Base-by-base conservation (phyloP, 805 yeast species). In the Candida taoyuanica region DNA sequence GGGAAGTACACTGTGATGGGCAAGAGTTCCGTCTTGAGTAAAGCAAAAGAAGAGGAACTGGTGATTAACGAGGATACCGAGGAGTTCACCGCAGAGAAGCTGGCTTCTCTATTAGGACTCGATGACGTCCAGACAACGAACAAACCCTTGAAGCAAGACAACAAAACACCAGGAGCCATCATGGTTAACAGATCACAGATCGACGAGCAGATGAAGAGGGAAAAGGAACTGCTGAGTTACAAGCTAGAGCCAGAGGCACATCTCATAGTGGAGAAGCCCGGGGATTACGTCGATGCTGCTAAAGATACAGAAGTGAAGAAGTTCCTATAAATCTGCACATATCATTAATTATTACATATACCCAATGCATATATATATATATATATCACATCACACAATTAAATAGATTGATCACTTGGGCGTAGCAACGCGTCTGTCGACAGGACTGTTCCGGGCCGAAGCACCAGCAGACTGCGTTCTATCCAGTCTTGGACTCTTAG, bases 261-360 rank as follows among this genome's bases (percentile, higher is more conserved):
- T 41, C 42, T 63, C 5, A 58, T 67, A 12, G 65, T 65, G 14
- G 66, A 63, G 25, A 55, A 42, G 3, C 68, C 71, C 2, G 72
- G 72, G 13, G 69, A 64, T 13, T 53, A 63, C 20, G 56, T 53
- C 8, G 60, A 55, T 7, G 62, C 64, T 5, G 71, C 71, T 3
- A 59, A 57, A 35, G 62, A 56, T n/a, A 63, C 63, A 6, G 54
- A 54, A 30, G 56, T 67, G 2, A 46, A 58, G 9, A 63, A 57
- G 42, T 68, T 68, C 40, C 47, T 68, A 35, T 68, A 46, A 54
- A 14, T n/a, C 7, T 14, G 15, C 8, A 25, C 15, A 12, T 21
- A 21, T 21, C 7, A 21, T 8, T 12, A 21, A 12, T 8, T 21
- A 21, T 21, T 25, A 25, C 15, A 13, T 14, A n/a, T 13, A 13